Evolutionary conservation across 2,329 filamentous ascomycete species (phyloP).

Genomic region (Neoascochyta sp.): DNA sequence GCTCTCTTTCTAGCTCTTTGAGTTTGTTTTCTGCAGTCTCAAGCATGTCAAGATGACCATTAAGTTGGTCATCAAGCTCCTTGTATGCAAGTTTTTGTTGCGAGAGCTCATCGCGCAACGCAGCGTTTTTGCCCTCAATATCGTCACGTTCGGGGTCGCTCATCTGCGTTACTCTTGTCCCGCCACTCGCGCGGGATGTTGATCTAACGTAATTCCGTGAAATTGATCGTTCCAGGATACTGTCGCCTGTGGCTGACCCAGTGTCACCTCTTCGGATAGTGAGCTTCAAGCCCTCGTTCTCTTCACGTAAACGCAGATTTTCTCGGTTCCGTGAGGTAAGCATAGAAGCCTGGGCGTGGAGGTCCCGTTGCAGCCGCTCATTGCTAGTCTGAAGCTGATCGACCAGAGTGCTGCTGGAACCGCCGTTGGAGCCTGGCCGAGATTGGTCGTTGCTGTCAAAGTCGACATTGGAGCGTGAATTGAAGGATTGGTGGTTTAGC

Average conservation of each 20-base stretch:
- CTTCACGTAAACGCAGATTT: constrained; percentile 89
- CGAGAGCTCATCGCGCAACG: constrained; percentile 81
- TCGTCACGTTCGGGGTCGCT: constrained; percentile 72
- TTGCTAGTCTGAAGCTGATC: constrained; percentile 90
- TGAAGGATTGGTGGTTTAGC: constrained; percentile 39
- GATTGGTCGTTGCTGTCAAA: constrained; percentile 40
- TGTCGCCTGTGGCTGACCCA: constrained; percentile 69
- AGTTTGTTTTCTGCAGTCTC: constrained; percentile 58
- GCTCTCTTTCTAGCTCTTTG: constrained; percentile 72
- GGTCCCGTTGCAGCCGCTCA: constrained; percentile 83
- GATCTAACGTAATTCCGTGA: constrained; percentile 76
- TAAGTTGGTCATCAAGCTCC: constrained; percentile 77
- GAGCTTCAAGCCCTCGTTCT: constrained; percentile 95
- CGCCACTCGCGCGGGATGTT: constrained; percentile 64
- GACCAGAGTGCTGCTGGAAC: constrained; percentile 65
- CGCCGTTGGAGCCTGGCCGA: constrained; percentile 21
- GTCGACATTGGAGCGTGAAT: constrained; percentile 36
- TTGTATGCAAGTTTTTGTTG: constrained; percentile 85
- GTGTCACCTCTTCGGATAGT: constrained; percentile 68
- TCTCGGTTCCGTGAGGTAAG: constrained; percentile 92
- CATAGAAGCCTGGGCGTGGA: constrained; percentile 96
- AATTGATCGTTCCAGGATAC: constrained; percentile 88
- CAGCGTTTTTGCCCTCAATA: constrained; percentile 76
- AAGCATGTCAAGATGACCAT: constrained; percentile 75
- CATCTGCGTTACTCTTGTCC: constrained; percentile 55